These are phyloP conservation scores for Amanita subjunquillea DNA, from an alignment of 768 basidiomycete genomes.

Conservation along the genomic window DNA sequence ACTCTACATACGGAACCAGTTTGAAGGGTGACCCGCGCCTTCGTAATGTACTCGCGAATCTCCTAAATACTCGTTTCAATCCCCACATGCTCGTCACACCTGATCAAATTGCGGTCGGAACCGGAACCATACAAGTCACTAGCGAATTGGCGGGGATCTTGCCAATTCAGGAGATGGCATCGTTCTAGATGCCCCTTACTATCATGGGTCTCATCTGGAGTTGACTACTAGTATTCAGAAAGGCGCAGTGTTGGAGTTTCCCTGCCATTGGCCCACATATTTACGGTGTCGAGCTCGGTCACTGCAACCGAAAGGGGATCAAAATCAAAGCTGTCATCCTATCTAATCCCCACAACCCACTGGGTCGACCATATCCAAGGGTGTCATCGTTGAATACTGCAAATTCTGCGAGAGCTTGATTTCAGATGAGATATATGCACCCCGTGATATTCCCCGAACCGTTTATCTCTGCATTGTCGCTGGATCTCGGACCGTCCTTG, in stretches of 20 bases:
- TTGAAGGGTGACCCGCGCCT: conserved; percentile 7
- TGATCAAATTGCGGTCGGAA: conserved; percentile 8
- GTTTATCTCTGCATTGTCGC: conserved; percentile 12
- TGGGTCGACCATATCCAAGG: conserved; percentile 12
- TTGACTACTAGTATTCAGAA: not conserved
- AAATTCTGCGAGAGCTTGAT: conserved; percentile 11
- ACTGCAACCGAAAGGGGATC: conserved; percentile 8
- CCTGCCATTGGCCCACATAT: conserved; percentile 6
- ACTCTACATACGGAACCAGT: conserved; percentile 12
- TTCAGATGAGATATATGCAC: conserved; percentile 14
- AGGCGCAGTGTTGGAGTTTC: conserved; percentile 6
- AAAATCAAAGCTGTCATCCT: conserved; percentile 16
- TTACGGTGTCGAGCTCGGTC: conserved; percentile 5
- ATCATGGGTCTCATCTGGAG: conserved; percentile 9
- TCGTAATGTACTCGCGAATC: conserved; percentile 6
- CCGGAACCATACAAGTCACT: conserved; percentile 8
- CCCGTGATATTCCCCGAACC: conserved; percentile 5
- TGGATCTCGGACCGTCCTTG: conserved; percentile 14
- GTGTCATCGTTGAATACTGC: conserved; percentile 15
- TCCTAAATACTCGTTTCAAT: conserved; percentile 11
- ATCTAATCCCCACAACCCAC: conserved; percentile 20
- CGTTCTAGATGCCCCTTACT: conserved; percentile 12
- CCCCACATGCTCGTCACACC: conserved; percentile 4
- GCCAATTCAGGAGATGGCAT: conserved; percentile 10
- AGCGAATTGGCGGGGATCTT: conserved; percentile 7